A percentile compares a stretch with the other conserved stretches of the same genome.
Conservation (phyloP, 2,329 filamentous ascomycete species). For the Endocalyx cinctus region DNA sequence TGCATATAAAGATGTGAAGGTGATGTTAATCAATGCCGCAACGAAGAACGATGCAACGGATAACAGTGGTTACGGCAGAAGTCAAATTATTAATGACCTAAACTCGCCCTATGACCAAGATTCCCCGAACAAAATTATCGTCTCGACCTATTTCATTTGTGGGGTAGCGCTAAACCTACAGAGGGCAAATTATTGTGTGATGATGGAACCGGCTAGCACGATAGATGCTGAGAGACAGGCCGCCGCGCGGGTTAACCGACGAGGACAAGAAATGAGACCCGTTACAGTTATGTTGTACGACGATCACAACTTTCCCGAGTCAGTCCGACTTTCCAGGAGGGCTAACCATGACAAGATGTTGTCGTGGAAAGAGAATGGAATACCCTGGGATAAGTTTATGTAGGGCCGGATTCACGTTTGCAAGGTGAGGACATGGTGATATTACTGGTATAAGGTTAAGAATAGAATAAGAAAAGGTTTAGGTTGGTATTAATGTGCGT, state of each 20-base stretch:
- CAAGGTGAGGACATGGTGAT: too few relatives aligned
- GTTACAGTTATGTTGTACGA: conserved; percentile 8
- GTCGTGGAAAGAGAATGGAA: too few relatives aligned
- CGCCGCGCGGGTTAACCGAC: conserved; percentile 8
- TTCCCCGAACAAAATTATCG: conserved; percentile 8
- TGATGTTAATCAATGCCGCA: conserved; percentile 1
- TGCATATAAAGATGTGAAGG: background rate
- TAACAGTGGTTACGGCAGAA: conserved; percentile 2
- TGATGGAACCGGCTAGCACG: conserved; percentile 9
- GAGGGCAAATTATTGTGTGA: conserved; percentile 10
- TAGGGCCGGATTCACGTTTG: too few relatives aligned
- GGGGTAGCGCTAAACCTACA: conserved; percentile 7
- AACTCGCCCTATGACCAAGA: conserved; percentile 3
- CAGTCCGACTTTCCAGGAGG: conserved; percentile 3
- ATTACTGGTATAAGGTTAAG: too few relatives aligned
- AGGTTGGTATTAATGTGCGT: too few relatives aligned
- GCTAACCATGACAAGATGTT: conserved; percentile 6
- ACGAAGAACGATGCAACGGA: conserved; percentile 4
- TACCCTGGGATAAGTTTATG: too few relatives aligned
- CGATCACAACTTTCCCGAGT: conserved; percentile 9
- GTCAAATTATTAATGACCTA: conserved; percentile 2
- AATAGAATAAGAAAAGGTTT: too few relatives aligned
- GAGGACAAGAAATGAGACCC: conserved; percentile 7
- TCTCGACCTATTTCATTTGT: conserved; percentile 9
- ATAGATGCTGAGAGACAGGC: conserved; percentile 5